Conservation (phyloP, 2,329 filamentous ascomycete species). For the Aspergillus ustus region DNA sequence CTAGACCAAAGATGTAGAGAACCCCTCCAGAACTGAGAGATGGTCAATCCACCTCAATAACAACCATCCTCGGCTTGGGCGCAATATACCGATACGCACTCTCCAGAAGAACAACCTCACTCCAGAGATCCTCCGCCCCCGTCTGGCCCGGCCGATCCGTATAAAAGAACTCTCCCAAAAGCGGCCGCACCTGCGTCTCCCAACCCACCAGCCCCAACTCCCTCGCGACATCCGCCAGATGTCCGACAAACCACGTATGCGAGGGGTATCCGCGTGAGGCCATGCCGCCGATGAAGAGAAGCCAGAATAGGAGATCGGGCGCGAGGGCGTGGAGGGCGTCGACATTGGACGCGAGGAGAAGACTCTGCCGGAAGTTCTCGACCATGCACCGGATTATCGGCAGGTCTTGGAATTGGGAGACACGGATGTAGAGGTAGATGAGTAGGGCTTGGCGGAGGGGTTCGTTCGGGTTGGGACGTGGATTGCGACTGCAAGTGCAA, state of each 20-base stretch:
- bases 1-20: too few relatives aligned
- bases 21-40: too few relatives aligned
- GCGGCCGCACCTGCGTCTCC: not conserved
- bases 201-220: not conserved
- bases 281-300: conserved; percentile 9
- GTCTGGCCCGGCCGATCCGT: conserved; percentile 1
- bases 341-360: not conserved
- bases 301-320: conserved; percentile 13
- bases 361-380: not conserved
- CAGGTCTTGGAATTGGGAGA: conserved; percentile 3
- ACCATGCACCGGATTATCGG: conserved; percentile 2
- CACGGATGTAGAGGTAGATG: conserved; percentile 2
- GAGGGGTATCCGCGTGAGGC: conserved; percentile 3
- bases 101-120: not conserved
- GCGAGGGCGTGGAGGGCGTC: not conserved
- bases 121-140: conserved; percentile 6
- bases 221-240: not conserved
- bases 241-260: conserved; percentile 1
- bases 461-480: not conserved
- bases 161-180: conserved; percentile 9
- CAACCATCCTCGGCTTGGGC: not conserved
- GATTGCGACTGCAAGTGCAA: not conserved
- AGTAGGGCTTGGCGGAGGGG: conserved; percentile 10
- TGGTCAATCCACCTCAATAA: too few relatives aligned
- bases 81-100: not conserved